These are phyloP conservation scores for Phytophthora foliorum DNA, from an alignment of 352 stramenopile species.

Conservation along the genomic window DNA sequence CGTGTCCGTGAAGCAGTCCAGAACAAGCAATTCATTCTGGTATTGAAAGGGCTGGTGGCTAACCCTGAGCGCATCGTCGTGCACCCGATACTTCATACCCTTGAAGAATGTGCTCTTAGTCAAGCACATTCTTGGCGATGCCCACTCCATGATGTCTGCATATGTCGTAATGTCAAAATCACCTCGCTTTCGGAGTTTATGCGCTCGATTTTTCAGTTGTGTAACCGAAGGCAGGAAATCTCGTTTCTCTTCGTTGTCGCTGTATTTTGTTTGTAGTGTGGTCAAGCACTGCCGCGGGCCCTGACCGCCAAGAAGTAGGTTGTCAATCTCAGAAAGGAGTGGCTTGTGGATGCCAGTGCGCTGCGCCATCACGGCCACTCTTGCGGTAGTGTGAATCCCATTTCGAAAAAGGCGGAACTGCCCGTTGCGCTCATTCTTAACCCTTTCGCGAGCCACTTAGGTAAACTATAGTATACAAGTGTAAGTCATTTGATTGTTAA, in stretches of 20 bases:
- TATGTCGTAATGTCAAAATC: conserved; percentile 12
- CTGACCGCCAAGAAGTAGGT: background rate
- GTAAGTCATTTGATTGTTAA: too few species aligned
- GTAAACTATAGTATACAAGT: too few species aligned
- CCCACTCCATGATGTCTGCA: conserved; percentile 14
- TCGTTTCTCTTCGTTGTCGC: background rate
- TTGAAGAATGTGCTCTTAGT: conserved; percentile 2
- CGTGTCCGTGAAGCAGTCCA: conserved; percentile 4
- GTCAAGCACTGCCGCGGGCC: background rate
- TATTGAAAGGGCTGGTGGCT: background rate
- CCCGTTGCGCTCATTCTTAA: background rate
- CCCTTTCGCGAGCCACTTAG: too few species aligned
- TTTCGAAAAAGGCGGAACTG: background rate
- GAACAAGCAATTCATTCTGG: conserved; percentile 13
- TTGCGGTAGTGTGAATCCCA: background rate
- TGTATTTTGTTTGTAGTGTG: background rate
- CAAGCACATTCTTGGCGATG: conserved; percentile 1
- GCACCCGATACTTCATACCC: background rate
- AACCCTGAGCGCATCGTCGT: background rate
- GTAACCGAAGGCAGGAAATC: background rate
- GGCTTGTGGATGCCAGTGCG: background rate
- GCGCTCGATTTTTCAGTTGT: conserved; percentile 9
- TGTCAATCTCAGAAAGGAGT: background rate
- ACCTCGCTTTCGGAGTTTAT: conserved; percentile 7
- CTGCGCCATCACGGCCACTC: background rate